Base-by-base conservation (phyloP, 208 protist genomes). In the Balamuthia mandrillaris region DNA sequence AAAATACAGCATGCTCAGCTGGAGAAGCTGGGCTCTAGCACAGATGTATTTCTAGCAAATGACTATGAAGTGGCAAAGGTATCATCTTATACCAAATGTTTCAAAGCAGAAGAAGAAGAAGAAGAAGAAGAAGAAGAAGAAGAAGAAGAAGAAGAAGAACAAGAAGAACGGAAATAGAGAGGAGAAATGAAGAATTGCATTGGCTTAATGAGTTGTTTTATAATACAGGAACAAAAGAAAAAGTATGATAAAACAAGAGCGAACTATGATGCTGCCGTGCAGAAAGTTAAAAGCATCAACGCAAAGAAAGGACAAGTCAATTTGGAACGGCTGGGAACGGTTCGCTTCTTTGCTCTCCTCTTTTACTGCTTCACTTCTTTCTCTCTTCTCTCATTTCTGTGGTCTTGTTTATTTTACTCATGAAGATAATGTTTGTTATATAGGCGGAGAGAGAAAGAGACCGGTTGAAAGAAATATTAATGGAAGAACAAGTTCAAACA, bases 271-370 rank as follows among this genome's bases (percentile, higher is more conserved):
- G 51, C 74, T 5, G 74, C 74, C 4, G 74, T 82, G 74, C 47
- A 65, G n/a, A 82, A 82, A 52, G 74, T 82, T 21, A 45, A 52
- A 4, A 52, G 51, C 1, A 82, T 82, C 74, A 82, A 82, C 39
- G 74, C 74, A 33, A 82, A 82, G 51, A 82, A 82, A 37, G 74
- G 74, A 3, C 74, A 82, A 35, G 74, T 82, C 18, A 82, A 82
- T 21, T 52, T 82, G 18, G 74, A 82, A 52, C 58, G 63, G 54
- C 74, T 82, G 4, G 74, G 51, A 1, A 52, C 18, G 49, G 49
- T 56, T 24, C 18, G 18, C 18, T n/a, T n/a, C n/a, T n/a, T n/a
- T n/a, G n/a, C n/a, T n/a, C n/a, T n/a, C n/a, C n/a, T n/a, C n/a
- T 56, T 56, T 56, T 56, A 56, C n/a, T 56, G 49, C n/a, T 56